Conservation (phyloP, 2,329 filamentous ascomycete genomes). For the Hypoxylon sp. region DNA sequence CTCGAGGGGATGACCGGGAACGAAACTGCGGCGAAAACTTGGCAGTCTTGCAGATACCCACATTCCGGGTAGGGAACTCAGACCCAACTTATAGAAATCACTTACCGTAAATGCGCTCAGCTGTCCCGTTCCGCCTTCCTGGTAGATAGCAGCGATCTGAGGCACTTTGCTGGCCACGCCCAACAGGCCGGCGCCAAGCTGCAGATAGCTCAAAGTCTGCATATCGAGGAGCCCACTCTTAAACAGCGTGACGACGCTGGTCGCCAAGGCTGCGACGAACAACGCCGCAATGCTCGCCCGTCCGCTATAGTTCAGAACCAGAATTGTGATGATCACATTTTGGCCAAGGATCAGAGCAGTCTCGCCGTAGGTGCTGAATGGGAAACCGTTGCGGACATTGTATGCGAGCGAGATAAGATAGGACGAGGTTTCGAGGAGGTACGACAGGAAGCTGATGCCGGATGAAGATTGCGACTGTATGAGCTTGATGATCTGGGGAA, state of each 20-base stretch:
- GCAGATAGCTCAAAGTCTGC: slow-evolving; percentile 78
- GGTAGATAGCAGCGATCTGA: slow-evolving; percentile 89
- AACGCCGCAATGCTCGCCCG: slow-evolving; percentile 76
- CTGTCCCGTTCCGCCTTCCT: slow-evolving; percentile 91
- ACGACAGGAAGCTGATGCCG: slow-evolving; percentile 90
- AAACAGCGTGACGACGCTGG: slow-evolving; percentile 78
- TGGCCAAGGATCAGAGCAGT: slow-evolving; percentile 92
- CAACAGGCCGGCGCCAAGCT: slow-evolving; percentile 86
- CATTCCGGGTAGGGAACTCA: slow-evolving; percentile 1
- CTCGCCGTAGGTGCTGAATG: slow-evolving; percentile 97
- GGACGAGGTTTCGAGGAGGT: slow-evolving; percentile 89
- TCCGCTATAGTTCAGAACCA: slow-evolving; percentile 88
- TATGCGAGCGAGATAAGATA: slow-evolving; percentile 94
- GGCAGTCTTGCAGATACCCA: slow-evolving; percentile 9
- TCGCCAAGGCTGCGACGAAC: slow-evolving; percentile 83
- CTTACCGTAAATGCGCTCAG: slow-evolving; percentile 95
- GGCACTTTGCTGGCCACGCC: slow-evolving; percentile 93
- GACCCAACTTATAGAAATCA: not conserved
- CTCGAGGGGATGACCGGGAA: not conserved
- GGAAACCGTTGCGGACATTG: slow-evolving; percentile 90
- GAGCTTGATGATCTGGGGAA: slow-evolving; percentile 96
- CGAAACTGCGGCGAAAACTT: slow-evolving; percentile 11
- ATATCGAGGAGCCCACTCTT: slow-evolving; percentile 74
- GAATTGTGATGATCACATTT: slow-evolving; percentile 88
- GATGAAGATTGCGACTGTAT: slow-evolving; percentile 82